These are phyloP conservation scores for Theobroma cacao DNA, from an alignment of 345 rosid species.

Conservation along the genomic window DNA sequence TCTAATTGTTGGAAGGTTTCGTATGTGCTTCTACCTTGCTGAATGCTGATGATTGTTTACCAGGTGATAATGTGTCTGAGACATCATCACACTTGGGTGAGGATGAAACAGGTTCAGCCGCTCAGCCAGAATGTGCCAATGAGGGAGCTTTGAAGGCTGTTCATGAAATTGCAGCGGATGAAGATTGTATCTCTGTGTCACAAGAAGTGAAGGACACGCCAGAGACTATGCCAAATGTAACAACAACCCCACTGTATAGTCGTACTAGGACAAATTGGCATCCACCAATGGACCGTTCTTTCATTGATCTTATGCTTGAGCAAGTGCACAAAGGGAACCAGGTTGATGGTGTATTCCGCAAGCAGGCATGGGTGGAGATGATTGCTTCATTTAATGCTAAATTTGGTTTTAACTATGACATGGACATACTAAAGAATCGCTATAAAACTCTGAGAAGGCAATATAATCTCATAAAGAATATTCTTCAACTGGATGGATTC, in stretches of 20 bases:
- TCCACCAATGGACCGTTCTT: constrained; percentile 83
- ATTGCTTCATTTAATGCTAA: constrained; percentile 61
- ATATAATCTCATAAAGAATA: constrained; percentile 59
- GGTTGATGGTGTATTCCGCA: constrained; percentile 72
- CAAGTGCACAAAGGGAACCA: constrained; percentile 69
- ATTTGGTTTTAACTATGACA: constrained; percentile 57
- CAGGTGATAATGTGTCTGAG: constrained; percentile 28
- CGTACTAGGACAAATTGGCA: constrained; percentile 78
- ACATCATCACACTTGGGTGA: constrained; percentile 22
- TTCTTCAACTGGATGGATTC: constrained; percentile 71
- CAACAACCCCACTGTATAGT: constrained; percentile 8
- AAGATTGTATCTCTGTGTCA: constrained; percentile 34
- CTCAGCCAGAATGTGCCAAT: constrained; percentile 9
- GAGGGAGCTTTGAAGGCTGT: constrained; percentile 32
- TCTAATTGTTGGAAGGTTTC: constrained; percentile 10
- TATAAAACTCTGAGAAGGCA: constrained; percentile 78
- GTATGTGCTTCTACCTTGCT: no score
- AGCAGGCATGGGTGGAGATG: constrained; percentile 87
- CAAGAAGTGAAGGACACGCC: constrained; percentile 31
- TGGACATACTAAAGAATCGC: constrained; percentile 77
- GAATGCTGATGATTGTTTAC: constrained; percentile 13
- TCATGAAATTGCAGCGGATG: constrained; percentile 30
- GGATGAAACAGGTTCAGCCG: constrained; percentile 10
- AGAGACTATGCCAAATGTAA: constrained; percentile 14
- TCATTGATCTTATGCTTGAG: constrained; percentile 76